Evolutionary conservation across 2,329 filamentous ascomycete genomes (phyloP), one percentile per base, ranked within the genome.

Genomic region (Pseudogymnoascus sp.): DNA sequence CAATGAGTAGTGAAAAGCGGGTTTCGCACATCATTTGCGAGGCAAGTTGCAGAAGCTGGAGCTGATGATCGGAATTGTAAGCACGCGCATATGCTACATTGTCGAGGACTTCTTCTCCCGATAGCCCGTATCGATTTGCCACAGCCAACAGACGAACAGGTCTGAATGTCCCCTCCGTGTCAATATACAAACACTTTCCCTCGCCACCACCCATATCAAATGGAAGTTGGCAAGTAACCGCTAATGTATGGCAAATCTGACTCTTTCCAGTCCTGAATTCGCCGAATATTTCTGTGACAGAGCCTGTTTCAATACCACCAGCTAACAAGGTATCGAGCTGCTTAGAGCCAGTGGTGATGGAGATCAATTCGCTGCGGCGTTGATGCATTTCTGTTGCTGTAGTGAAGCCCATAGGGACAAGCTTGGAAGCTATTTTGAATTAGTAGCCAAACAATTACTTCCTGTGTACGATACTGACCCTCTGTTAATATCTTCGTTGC

Each of bases 1-100:
- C 94, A 58, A 99, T 87, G 59, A 99, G 85, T 7, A 99, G 83
- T 2, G 94, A 97, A 75, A 99, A 99, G 3, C 94, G 87, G 0
- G 94, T 99, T 78, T 99, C 95, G 63, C 92, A 97, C 95, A 99
- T 99, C 94, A 99, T 99, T 65, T 92, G 87, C 2, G 94, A 89
- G 3, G 94, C 95, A 75, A 97, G 93, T 70, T 94, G 94, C 65
- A 99, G 85, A 6, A 99, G 82, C 74, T 96, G 91, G 60, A 99
- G 84, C 75, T 99, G 94, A 75, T 99, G 94, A 68, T 99, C 94
- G 0, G 93, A 97, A 75, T 99, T 99, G 80, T 99, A 99, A 8
- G 94, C 94, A 64, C 94, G 88, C 59, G 95, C 95, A 74, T 99
- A 99, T 2, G 95, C 95, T 62, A 99, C 92, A 69, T 99, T 99